A percentile compares a stretch with the other conserved stretches of the same genome.
Conservation (phyloP, 2,329 filamentous ascomycete genomes). For the Ciborinia camelliae region DNA sequence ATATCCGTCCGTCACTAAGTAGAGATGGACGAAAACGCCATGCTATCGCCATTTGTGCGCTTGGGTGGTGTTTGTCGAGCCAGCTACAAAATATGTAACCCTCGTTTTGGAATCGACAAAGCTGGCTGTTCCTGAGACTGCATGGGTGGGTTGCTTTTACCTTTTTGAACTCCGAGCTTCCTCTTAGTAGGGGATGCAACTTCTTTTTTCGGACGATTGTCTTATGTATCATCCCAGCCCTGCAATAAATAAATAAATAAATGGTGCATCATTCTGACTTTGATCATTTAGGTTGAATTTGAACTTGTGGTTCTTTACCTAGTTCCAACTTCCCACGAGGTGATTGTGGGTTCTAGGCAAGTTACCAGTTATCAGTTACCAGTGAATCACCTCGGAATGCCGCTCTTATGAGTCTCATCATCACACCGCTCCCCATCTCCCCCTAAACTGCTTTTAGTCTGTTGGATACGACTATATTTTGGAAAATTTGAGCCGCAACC, state of each 20-base stretch:
- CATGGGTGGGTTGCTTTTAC: neutral
- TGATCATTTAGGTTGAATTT: too few relatives aligned
- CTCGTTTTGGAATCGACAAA: neutral
- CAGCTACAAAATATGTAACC: too few relatives aligned
- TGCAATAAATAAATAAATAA: too few relatives aligned
- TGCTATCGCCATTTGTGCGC: neutral
- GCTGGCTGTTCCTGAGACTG: neutral
- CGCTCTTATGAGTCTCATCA: conserved; percentile 1
- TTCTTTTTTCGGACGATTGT: neutral
- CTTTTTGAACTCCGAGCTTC: neutral
- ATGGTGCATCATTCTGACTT: too few relatives aligned
- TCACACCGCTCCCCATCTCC: too few relatives aligned
- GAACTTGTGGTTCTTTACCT: too few relatives aligned
- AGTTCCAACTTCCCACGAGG: too few relatives aligned
- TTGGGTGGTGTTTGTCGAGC: neutral
- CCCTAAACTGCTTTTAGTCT: neutral
- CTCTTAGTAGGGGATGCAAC: neutral
- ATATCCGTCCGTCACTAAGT: neutral
- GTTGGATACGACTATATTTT: neutral
- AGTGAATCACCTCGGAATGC: neutral
- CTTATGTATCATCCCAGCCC: neutral
- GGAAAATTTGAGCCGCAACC: neutral
- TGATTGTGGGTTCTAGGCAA: neutral
- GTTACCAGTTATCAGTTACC: too few relatives aligned
- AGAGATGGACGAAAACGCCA: neutral